Conservation (phyloP, 106 monocot species). For the Platanthera zijinensis region DNA sequence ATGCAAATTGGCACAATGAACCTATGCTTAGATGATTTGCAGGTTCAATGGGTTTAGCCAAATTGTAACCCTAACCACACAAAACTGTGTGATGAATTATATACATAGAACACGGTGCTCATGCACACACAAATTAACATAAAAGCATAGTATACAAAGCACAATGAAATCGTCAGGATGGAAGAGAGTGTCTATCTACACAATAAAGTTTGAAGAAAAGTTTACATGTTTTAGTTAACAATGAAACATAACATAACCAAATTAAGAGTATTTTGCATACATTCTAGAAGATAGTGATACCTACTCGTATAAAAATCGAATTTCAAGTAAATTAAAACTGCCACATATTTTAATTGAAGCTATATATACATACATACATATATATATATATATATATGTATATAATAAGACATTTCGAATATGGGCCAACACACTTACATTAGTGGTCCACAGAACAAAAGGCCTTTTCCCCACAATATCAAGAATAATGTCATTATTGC, state of each 20-base stretch:
- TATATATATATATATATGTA: neutral
- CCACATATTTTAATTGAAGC: neutral
- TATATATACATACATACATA: neutral
- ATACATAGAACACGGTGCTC: neutral
- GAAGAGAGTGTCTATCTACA: neutral
- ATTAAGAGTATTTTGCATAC: neutral
- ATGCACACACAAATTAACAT: neutral
- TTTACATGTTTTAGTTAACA: too few relatives aligned
- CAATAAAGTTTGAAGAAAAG: neutral
- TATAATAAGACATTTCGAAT: neutral
- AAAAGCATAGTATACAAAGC: neutral
- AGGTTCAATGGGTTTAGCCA: neutral
- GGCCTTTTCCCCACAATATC: constrained; percentile 89
- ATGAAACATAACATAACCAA: neutral
- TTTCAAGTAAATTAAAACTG: neutral
- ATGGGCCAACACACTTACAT: constrained; percentile 46
- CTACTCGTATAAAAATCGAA: neutral
- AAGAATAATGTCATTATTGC: constrained; percentile 88
- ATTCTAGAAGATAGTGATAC: neutral
- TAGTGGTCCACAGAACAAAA: constrained; percentile 80
- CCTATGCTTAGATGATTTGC: neutral
- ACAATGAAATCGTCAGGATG: neutral
- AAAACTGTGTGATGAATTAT: neutral
- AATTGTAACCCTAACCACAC: neutral
- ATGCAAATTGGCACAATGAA: neutral